Conservation (phyloP, 148 eudicot species). For the Rhododendron molle region DNA sequence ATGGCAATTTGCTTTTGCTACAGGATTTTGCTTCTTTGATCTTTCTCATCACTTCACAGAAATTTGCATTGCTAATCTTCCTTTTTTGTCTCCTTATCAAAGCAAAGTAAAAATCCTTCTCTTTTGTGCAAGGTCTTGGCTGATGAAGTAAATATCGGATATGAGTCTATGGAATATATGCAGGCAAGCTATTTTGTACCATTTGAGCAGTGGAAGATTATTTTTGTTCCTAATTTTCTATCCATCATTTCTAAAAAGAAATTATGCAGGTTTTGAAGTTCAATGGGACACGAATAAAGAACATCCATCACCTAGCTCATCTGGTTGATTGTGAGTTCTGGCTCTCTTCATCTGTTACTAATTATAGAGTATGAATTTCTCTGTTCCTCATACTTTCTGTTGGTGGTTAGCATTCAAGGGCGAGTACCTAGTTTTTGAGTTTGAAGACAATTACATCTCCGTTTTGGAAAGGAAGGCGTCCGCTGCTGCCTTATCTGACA, state of each 20-base stretch:
- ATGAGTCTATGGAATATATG: constrained; percentile 88
- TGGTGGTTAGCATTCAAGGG: constrained; percentile 69
- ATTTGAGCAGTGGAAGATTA: neutral
- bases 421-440: constrained; percentile 80
- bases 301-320: constrained; percentile 92
- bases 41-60: neutral
- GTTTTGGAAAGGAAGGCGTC: constrained; percentile 70
- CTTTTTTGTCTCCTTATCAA: neutral
- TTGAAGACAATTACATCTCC: constrained; percentile 81
- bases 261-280: constrained; percentile 70
- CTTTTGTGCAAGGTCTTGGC: constrained; percentile 56
- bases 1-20: neutral
- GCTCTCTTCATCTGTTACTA: neutral
- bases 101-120: neutral
- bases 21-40: constrained; percentile 3
- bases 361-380: neutral
- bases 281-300: constrained; percentile 68
- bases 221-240: neutral
- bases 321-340: constrained; percentile 77
- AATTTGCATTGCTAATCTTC: neutral
- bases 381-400: constrained; percentile 6
- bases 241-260: neutral
- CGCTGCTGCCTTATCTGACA: constrained; percentile 65
- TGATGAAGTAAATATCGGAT: constrained; percentile 87
- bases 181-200: constrained; percentile 48